phyloP scores from a whole-genome alignment of 1,284 basidiomycete genomes.

The Apiotrichum porosum region DNA sequence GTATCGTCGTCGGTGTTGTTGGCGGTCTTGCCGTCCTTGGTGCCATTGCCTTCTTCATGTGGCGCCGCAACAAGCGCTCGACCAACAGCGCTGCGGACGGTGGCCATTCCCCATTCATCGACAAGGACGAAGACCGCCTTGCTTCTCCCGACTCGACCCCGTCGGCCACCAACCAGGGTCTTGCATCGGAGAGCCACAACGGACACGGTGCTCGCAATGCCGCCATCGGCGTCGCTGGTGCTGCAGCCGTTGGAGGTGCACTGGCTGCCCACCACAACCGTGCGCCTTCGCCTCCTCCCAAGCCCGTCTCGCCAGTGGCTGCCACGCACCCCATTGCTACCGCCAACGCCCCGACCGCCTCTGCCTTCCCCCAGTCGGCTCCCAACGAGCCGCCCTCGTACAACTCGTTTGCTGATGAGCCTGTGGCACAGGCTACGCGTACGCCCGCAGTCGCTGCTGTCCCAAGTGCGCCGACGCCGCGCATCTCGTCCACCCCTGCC shows the following conservation, averaged over 20 bases:
- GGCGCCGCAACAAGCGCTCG: slow-evolving; percentile 19
- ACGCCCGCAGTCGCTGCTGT: no score
- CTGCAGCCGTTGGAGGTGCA: neutral
- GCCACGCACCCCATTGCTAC: no score
- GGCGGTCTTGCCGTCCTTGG: slow-evolving; percentile 39
- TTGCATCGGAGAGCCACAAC: neutral
- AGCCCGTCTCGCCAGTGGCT: neutral
- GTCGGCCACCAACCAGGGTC: neutral
- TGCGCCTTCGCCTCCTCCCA: neutral
- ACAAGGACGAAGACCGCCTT: neutral
- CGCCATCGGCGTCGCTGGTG: neutral
- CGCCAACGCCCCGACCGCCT: no score
- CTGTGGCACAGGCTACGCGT: no score
- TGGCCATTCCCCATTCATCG: neutral
- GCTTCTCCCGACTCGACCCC: neutral
- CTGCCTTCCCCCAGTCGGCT: no score
- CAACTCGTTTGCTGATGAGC: no score
- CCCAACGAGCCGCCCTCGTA: no score
- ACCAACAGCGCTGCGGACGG: neutral
- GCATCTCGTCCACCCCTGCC: no score
- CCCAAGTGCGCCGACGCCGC: no score
- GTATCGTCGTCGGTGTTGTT: slow-evolving; percentile 41
- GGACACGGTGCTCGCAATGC: neutral
- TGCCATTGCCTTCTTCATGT: slow-evolving; percentile 27
- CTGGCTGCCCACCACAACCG: neutral